These are phyloP conservation scores for Alternaria longipes DNA, from an alignment of 2,329 filamentous ascomycete species.

Conservation along the genomic window DNA sequence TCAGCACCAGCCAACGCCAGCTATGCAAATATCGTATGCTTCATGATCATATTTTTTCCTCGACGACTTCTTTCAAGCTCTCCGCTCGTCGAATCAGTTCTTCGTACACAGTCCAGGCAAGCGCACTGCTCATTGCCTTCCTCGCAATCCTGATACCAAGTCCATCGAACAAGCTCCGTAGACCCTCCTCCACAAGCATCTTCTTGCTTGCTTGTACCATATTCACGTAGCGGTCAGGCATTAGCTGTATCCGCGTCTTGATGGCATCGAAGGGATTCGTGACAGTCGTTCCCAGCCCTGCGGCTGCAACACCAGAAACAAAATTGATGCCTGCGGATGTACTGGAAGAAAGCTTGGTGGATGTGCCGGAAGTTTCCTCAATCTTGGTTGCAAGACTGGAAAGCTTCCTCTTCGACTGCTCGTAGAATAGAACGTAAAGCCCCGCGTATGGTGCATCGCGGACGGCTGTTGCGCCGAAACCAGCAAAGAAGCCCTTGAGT, in stretches of 20 bases:
- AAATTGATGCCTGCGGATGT: conserved; percentile 81
- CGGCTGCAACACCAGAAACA: conserved; percentile 79
- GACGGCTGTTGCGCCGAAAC: conserved; percentile 91
- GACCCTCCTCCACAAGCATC: conserved; percentile 84
- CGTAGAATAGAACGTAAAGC: conserved; percentile 93
- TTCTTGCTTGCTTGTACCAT: conserved; percentile 77
- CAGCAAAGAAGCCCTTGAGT: conserved; percentile 85
- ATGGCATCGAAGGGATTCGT: conserved; percentile 98
- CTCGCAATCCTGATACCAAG: conserved; percentile 85
- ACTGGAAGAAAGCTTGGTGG: conserved; percentile 33
- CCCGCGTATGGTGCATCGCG: conserved; percentile 97
- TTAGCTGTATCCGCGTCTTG: conserved; percentile 93
- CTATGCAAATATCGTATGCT: conserved; percentile 19
- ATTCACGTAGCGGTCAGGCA: conserved; percentile 83
- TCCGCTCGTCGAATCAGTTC: conserved; percentile 83
- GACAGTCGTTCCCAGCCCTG: conserved; percentile 81
- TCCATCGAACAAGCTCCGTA: conserved; percentile 84
- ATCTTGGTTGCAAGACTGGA: conserved; percentile 42
- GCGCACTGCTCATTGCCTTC: conserved; percentile 91
- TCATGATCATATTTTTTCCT: conserved; percentile 32
- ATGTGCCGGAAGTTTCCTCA: conserved; percentile 38
- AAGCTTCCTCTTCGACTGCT: conserved; percentile 78
- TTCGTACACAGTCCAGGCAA: conserved; percentile 98
- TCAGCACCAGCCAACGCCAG: conserved; percentile 11
- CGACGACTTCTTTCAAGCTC: conserved; percentile 46